Evolutionary conservation across 2,329 filamentous ascomycete genomes (phyloP), one percentile per base, ranked within the genome.

Genomic region (Ophiocordyceps camponoti-saundersi): DNA sequence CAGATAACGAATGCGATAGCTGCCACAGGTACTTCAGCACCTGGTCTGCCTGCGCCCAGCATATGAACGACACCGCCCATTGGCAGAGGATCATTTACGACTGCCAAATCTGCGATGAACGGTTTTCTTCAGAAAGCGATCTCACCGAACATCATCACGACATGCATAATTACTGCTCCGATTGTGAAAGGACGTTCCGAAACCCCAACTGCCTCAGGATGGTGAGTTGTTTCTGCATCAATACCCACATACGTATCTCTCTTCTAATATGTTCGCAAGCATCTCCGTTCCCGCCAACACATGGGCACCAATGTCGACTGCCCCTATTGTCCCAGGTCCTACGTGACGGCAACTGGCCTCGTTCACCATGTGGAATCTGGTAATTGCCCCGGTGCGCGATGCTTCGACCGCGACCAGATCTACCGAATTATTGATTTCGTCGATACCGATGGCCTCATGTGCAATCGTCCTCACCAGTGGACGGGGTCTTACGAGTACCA

Each of bases 341-440:
- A 64, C 51, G 61, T 67, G 12, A 69, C 70, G 0, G 73, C 73
- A 2, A 72, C 69, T 1, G 77, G 73, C 12, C 50, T 79, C 3
- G 55, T 61, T 0, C 64, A 76, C 54, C 73, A 81, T 51, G 56
- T 80, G 2, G 77, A 82, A 51, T 59, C 55, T 0, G 70, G 70
- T n/a, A 57, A 63, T 0, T 81, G 78, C 48, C 61, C 64, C 0
- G 55, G 55, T 0, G 70, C 73, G 0, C 58, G 53, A 0, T 47
- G 52, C 3, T 23, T 77, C 2, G 67, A 71, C 55, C 69, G 70
- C 16, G 66, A 74, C 11, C 56, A 51, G 11, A 63, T 80, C 18
- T 69, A 70, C 54, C 48, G 53, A 0, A 52, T 65, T n/a, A 57
- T 79, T 13, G 65, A 65, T 1, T 49, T 55, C 22, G 61, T 63